Percentiles rank a stretch among this genome's conserved stretches.
Conservation (phyloP, 306 rosid species). For the Quercus robur region DNA sequence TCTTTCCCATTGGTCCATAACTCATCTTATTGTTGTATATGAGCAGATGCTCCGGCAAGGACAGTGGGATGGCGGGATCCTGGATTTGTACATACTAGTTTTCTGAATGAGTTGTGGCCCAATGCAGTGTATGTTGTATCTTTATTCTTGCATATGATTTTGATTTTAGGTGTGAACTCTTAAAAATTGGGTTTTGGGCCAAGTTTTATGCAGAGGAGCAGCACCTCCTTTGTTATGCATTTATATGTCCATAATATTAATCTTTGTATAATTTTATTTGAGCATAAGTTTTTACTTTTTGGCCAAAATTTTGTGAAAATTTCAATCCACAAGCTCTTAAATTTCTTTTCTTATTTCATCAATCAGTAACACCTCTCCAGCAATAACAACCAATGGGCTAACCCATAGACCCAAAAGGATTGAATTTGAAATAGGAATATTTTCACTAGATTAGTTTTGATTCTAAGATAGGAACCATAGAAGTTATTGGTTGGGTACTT, state of each 20-base stretch:
- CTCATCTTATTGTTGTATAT: slow-evolving; percentile 5
- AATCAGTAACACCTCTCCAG: too few relatives aligned
- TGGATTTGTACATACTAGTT: slow-evolving; percentile 81
- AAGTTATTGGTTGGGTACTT: too few relatives aligned
- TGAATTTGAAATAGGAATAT: too few relatives aligned
- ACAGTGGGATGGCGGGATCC: slow-evolving; percentile 98
- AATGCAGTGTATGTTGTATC: slow-evolving; percentile 47
- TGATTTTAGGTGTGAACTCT: slow-evolving; percentile 11
- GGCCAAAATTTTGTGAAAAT: neutral
- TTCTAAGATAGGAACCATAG: too few relatives aligned
- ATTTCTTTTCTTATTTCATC: neutral
- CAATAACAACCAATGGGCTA: too few relatives aligned
- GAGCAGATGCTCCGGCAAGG: slow-evolving; percentile 86
- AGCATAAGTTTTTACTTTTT: neutral
- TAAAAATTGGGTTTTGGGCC: neutral
- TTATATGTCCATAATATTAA: neutral
- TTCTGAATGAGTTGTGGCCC: slow-evolving; percentile 87
- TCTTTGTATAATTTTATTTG: neutral
- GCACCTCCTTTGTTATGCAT: neutral
- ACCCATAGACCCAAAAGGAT: too few relatives aligned
- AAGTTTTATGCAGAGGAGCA: neutral
- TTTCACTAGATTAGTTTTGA: too few relatives aligned
- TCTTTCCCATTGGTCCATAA: neutral
- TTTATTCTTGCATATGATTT: slow-evolving; percentile 8
- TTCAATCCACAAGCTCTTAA: neutral